Conservation (phyloP, 163 green algal species). For the Scenedesmus sp. region DNA sequence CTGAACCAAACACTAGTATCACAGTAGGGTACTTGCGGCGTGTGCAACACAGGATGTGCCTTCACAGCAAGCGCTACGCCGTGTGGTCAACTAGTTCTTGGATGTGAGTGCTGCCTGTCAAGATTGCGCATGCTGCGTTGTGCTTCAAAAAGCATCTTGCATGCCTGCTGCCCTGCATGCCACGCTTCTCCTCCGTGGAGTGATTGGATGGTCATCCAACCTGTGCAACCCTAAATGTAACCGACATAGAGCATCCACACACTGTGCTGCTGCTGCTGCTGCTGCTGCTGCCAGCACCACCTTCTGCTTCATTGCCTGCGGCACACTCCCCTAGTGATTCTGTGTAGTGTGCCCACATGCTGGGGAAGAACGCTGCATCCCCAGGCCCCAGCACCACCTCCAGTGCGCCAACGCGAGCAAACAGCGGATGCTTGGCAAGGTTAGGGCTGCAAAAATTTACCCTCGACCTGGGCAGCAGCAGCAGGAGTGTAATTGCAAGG, state of each 20-base stretch:
- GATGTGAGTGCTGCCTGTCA: too few species aligned
- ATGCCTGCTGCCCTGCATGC: too few species aligned
- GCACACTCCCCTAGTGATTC: slow-evolving; percentile 51
- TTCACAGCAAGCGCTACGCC: too few species aligned
- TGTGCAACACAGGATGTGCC: too few species aligned
- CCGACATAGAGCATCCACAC: background rate
- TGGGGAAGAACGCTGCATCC: slow-evolving; percentile 51
- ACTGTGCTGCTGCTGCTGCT: background rate
- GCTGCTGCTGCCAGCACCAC: background rate
- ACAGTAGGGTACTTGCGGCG: too few species aligned
- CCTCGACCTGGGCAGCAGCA: slow-evolving; percentile 31
- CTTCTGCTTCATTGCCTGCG: background rate
- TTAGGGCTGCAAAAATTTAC: slow-evolving; percentile 56
- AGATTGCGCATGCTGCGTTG: too few species aligned
- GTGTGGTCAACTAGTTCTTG: too few species aligned
- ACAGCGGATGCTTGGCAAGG: slow-evolving; percentile 36
- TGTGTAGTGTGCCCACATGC: slow-evolving; percentile 57
- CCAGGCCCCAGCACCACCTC: slow-evolving; percentile 48
- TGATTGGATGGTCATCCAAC: too few species aligned
- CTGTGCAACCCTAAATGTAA: slow-evolving; percentile 13
- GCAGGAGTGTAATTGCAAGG: background rate
- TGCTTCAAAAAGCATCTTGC: too few species aligned
- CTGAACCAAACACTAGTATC: too few species aligned
- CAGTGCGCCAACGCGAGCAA: background rate
- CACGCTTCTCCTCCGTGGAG: too few species aligned